Base-by-base conservation (phyloP, 768 basidiomycete species). In the Termitomyces sp. region DNA sequence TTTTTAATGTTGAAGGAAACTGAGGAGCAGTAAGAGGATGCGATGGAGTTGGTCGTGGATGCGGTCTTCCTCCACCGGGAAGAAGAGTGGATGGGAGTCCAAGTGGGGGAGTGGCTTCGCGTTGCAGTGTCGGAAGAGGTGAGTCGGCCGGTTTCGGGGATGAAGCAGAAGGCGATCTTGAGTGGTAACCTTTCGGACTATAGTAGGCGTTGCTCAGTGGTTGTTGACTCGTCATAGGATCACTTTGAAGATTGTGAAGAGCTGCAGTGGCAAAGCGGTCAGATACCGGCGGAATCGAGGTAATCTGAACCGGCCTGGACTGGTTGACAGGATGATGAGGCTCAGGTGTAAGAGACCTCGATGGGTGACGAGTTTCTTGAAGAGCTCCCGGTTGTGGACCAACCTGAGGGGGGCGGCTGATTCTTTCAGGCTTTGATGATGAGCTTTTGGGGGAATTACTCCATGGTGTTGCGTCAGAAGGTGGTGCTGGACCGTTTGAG, bases 401-500 rank as follows among this genome's bases (percentile, higher is more conserved):
- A 6, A 14, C 15, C 7, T 69, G 69, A 58, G 64, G 63, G 54
- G 82, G 79, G n/a, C 81, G 80, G 31, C 76, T 72, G 45, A 87
- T 71, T 46, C 85, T 76, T 56, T 86, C 70, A 11, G 86, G 67
- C 65, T 86, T 87, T 29, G 86, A 83, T 29, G 86, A 83, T 49
- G 84, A 80, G 31, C 83, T 77, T 59, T 83, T 77, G 32, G 69
- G 71, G 45, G 85, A 56, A 12, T 59, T 64, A 64, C 59, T 76
- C 49, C 66, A 52, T 17, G 72, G 67, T 32, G 73, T 61, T 67
- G 38, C 9, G 15, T 50, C 31, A 20, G 37, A 42, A 50, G 29
- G 42, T 48, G 86, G 74, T n/a, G 81, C 77, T 8, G 87, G 85
- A 4, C 80, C 83, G 58, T 88, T 86, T 3, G 93, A 83, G 73